Base-by-base conservation (phyloP, 768 basidiomycete genomes). In the Podaxis sp. region DNA sequence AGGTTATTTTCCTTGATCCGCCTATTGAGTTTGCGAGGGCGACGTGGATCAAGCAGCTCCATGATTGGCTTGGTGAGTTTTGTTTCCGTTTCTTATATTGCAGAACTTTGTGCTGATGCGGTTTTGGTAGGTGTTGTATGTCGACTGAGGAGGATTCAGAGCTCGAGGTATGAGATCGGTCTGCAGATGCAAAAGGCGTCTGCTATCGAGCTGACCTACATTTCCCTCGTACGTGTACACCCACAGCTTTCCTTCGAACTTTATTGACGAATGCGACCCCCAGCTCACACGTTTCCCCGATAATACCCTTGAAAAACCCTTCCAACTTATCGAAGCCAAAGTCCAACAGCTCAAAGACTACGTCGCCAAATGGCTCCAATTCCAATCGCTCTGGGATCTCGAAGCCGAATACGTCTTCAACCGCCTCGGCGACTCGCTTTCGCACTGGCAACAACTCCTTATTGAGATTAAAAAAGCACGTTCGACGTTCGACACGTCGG, bases 371-470 rank as follows among this genome's bases (percentile, higher is more conserved):
- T 99, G 97, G 97, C 85, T 98, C 0, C 96, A 96, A 70, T 98
- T 99, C 84, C 97, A 98, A 75, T 96, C 96, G 0, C 81, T 98
- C 0, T 98, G 96, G 97, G 97, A 99, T 72, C 86, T 98, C 46
- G 95, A 98, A 75, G 85, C 96, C 29, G 96, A 98, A 82, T 91
- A 92, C 71, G 96, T 99, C 38, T 98, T 97, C 82, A 89, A 88
- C 68, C 90, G 93, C 0, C 88, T 99, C 6, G 97, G 97, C 8
- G 96, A 99, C 74, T 93, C 93, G 12, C 85, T 99, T 24, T 86
- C 86, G 2, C 82, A 90, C 74, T 99, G 97, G 97, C 94, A 97
- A 71, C 93, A 96, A 67, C 87, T 99, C 3, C 81, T 98, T 13
- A 93, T 90, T 9, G 96, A 98, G 72, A 99, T 98, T 80, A 96